phyloP scores from a whole-genome alignment of 352 stramenopile genomes.

The Aphanomyces stellatus region DNA sequence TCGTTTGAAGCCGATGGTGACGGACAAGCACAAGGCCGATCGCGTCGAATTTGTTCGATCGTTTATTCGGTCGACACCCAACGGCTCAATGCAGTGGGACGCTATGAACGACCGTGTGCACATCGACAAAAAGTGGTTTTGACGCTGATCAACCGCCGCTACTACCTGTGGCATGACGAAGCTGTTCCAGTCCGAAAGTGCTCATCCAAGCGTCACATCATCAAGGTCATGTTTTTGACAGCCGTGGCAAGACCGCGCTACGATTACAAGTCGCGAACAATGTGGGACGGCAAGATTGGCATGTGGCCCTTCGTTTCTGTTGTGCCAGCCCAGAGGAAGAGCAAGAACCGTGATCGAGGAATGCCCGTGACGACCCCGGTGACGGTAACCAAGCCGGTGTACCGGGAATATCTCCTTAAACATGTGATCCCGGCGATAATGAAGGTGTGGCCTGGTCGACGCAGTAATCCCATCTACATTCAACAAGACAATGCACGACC shows the following conservation, averaged over 20 bases:
- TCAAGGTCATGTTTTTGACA: constrained; percentile 7
- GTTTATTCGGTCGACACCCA: neutral
- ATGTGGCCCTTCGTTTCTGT: neutral
- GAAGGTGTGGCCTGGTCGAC: neutral
- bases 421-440: neutral
- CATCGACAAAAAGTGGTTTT: neutral
- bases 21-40: neutral
- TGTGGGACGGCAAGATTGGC: neutral
- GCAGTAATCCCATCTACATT: neutral
- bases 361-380: neutral
- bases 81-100: neutral
- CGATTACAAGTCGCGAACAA: neutral
- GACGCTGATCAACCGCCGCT: neutral
- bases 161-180: constrained; percentile 6
- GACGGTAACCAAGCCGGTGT: neutral
- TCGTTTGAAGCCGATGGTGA: neutral
- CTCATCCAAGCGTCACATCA: neutral
- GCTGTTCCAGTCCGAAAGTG: neutral
- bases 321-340: neutral
- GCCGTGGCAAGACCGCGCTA: neutral
- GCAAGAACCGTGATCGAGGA: neutral
- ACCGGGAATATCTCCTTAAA: neutral
- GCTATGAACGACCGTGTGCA: neutral
- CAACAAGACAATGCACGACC: neutral
- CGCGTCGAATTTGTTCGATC: neutral